Conservation (phyloP, 352 stramenopile species). For the Thalassiosira hispida region DNA sequence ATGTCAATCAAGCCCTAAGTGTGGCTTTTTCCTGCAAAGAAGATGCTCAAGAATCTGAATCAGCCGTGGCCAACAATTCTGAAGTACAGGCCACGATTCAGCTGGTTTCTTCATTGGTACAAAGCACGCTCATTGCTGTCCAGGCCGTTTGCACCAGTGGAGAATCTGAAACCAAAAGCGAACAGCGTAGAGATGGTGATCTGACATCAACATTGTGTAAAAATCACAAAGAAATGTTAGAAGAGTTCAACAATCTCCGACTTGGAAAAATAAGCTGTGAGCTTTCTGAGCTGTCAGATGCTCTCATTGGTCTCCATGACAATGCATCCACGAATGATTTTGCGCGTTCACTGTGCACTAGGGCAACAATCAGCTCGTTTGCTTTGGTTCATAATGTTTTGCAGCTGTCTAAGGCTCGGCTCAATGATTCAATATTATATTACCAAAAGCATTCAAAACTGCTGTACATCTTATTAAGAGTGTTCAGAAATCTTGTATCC, state of each 20-base stretch:
- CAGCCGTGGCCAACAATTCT: conserved; percentile 7
- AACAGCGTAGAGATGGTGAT: conserved; percentile 19
- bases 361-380: conserved; percentile 60
- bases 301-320: conserved; percentile 56
- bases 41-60: conserved; percentile 17
- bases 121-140: conserved; percentile 56
- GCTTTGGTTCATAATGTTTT: conserved; percentile 57
- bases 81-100: conserved; percentile 17
- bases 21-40: conserved; percentile 29
- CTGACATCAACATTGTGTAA: conserved; percentile 32
- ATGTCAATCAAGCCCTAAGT: conserved; percentile 34
- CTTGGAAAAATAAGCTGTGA: conserved; percentile 45
- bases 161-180: conserved; percentile 26
- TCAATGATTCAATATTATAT: conserved; percentile 69
- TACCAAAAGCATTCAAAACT: conserved; percentile 94
- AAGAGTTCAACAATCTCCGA: conserved; percentile 56
- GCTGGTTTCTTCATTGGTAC: conserved; percentile 54
- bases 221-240: conserved; percentile 57
- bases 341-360: conserved; percentile 55
- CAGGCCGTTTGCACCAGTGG: conserved; percentile 36
- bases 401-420: conserved; percentile 42
- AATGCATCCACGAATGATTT: conserved; percentile 24
- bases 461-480: conserved; percentile 93
- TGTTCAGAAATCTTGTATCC: conserved; percentile 95
- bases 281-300: conserved; percentile 42